phyloP scores from a whole-genome alignment of 2,329 filamentous ascomycete species.

The Microdochium paspali region DNA sequence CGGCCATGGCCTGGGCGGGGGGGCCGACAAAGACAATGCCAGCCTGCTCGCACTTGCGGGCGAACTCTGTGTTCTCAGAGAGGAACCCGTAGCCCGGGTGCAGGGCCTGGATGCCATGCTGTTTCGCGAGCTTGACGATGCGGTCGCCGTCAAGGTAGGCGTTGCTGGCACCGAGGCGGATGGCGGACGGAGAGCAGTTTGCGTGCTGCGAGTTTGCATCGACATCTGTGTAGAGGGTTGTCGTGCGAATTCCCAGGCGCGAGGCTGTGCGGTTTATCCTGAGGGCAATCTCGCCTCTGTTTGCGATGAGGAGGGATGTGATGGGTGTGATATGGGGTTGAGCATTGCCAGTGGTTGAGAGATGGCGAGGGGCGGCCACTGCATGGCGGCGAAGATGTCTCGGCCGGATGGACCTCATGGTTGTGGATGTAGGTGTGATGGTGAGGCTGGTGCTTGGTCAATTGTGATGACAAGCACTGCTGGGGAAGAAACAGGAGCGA shows the following conservation, averaged over 20 bases:
- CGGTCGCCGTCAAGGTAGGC: constrained; percentile 90
- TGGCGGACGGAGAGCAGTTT: constrained; percentile 69
- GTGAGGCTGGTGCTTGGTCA: neutral
- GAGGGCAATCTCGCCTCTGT: constrained; percentile 92
- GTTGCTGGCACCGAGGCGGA: constrained; percentile 73
- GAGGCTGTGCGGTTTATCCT: constrained; percentile 84
- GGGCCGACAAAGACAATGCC: constrained; percentile 93
- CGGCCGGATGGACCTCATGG: constrained; percentile 47
- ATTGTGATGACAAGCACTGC: neutral
- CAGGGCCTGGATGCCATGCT: constrained; percentile 79
- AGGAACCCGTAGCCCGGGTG: constrained; percentile 96
- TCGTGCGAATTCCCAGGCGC: constrained; percentile 82
- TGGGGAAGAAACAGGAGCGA: too few relatives aligned
- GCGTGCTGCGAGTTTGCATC: constrained; percentile 85
- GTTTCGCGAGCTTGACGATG: constrained; percentile 81
- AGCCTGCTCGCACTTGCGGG: constrained; percentile 76
- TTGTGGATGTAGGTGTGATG: constrained; percentile 6
- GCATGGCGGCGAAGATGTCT: constrained; percentile 37
- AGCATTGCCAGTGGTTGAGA: constrained; percentile 21
- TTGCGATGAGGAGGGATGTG: constrained; percentile 86
- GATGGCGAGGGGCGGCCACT: constrained; percentile 27
- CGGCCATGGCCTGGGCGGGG: constrained; percentile 67
- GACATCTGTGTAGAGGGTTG: constrained; percentile 89
- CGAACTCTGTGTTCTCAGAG: constrained; percentile 88
- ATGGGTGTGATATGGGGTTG: constrained; percentile 37